Percentiles rank a stretch among this genome's conserved stretches.
These are phyloP conservation scores for Trichoderma cornu-damae DNA, from an alignment of 2,329 filamentous ascomycete species.

Conservation along the genomic window DNA sequence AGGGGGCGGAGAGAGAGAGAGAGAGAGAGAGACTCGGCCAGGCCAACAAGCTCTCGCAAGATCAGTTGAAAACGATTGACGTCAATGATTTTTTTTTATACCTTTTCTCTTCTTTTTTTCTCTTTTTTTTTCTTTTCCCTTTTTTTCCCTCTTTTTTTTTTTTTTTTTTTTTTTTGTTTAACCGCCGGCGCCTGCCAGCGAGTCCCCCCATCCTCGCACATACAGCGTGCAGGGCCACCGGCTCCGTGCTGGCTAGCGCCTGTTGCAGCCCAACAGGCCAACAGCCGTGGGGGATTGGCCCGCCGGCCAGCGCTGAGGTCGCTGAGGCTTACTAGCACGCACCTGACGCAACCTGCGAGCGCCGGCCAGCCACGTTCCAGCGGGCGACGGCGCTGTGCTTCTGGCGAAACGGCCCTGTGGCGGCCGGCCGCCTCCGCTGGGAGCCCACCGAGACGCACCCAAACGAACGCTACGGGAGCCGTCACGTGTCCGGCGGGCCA, in stretches of 20 bases:
- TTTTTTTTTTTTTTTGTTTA: neutral
- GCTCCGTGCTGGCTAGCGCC: conserved; percentile 8
- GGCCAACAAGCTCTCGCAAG: neutral
- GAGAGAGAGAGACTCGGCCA: neutral
- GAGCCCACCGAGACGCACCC: neutral
- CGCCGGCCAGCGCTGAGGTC: neutral
- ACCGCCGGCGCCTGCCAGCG: neutral
- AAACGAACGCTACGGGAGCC: neutral
- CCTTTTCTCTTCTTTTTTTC: neutral
- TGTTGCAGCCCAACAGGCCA: conserved; percentile 17
- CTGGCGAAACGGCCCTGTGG: neutral
- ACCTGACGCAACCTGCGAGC: neutral
- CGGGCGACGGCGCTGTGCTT: conserved; percentile 5
- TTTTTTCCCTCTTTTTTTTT: neutral
- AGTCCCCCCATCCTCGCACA: neutral
- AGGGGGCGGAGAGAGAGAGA: neutral
- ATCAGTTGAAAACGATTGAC: conserved; percentile 4
- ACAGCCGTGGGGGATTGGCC: conserved; percentile 7
- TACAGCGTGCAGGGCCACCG: conserved; percentile 1
- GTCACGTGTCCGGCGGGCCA: conserved; percentile 11
- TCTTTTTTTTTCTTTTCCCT: neutral
- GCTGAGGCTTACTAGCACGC: conserved; percentile 4
- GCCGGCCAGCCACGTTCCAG: conserved; percentile 2
- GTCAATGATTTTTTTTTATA: neutral
- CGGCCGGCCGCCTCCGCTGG: conserved; percentile 1